Percentiles rank a stretch among this genome's conserved stretches.
phyloP scores from a whole-genome alignment of 2,329 filamentous ascomycete species.

The Calycina herbarum region DNA sequence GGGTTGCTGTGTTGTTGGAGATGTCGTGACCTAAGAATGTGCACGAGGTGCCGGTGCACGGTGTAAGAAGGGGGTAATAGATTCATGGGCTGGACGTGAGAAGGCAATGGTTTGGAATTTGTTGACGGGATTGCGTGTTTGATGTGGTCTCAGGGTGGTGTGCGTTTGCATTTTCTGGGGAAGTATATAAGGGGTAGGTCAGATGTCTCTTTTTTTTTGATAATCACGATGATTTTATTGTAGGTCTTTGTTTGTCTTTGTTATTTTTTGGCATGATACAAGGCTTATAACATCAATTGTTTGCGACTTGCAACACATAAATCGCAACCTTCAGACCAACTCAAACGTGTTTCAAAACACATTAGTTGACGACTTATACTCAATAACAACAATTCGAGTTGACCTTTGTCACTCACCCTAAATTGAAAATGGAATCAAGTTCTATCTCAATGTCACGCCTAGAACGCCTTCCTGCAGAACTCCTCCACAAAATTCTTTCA shows the following conservation, averaged over 20 bases:
- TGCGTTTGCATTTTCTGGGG: background rate
- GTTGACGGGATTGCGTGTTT: background rate
- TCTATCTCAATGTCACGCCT: background rate
- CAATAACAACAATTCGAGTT: background rate
- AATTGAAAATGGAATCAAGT: constrained; percentile 1
- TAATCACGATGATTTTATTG: background rate
- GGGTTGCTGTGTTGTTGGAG: background rate
- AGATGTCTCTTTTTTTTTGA: background rate
- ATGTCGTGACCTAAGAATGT: constrained; percentile 3
- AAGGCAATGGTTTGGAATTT: background rate
- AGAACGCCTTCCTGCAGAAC: constrained; percentile 4
- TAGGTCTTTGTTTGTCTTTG: background rate
- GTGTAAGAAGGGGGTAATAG: constrained; percentile 2
- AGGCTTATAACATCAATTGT: background rate
- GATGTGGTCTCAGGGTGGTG: background rate
- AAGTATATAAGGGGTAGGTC: constrained; percentile 7
- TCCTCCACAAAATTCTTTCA: constrained; percentile 10
- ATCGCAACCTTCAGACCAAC: background rate
- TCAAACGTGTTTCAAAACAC: background rate
- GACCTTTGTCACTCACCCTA: background rate
- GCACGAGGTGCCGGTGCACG: background rate
- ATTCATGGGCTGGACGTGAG: background rate
- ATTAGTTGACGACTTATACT: background rate
- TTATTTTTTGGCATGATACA: background rate
- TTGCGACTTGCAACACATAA: background rate